Conservation (phyloP, 2,329 filamentous ascomycete genomes). For the Ophiostoma sp. region DNA sequence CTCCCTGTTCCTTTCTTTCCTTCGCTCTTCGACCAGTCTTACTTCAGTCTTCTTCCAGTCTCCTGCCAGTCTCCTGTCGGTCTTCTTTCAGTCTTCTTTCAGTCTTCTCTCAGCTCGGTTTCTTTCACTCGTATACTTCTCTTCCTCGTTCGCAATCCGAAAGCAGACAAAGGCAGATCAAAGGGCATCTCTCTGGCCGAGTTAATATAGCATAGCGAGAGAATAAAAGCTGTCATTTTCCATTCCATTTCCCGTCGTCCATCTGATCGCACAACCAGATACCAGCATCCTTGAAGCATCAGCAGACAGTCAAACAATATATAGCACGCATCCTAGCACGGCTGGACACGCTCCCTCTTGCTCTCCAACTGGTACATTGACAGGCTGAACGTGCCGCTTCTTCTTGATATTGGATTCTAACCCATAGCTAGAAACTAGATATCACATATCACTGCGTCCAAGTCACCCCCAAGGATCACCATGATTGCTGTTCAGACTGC, state of each 20-base stretch:
- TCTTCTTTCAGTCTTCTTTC: neutral
- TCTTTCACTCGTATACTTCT: neutral
- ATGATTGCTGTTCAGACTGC: slow-evolving; percentile 25
- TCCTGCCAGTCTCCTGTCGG: neutral
- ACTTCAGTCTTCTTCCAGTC: neutral
- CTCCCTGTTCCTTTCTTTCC: slow-evolving; percentile 3
- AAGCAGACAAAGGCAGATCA: neutral
- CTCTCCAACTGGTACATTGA: neutral
- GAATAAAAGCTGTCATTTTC: slow-evolving; percentile 23
- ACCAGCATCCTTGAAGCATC: neutral
- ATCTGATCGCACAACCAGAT: neutral
- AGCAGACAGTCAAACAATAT: too few species aligned
- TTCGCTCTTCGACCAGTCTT: neutral
- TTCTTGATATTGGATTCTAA: neutral
- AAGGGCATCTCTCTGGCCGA: neutral
- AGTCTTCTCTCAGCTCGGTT: neutral
- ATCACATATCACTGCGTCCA: neutral
- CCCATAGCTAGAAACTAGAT: neutral
- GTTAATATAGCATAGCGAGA: slow-evolving; percentile 24
- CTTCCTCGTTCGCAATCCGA: neutral
- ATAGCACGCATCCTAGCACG: too few species aligned
- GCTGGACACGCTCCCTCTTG: neutral
- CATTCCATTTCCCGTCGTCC: neutral
- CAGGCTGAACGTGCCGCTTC: neutral
- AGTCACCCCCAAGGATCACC: neutral